Evolutionary conservation across 345 rosid species (phyloP).

Genomic region (Corchorus olitorius): DNA sequence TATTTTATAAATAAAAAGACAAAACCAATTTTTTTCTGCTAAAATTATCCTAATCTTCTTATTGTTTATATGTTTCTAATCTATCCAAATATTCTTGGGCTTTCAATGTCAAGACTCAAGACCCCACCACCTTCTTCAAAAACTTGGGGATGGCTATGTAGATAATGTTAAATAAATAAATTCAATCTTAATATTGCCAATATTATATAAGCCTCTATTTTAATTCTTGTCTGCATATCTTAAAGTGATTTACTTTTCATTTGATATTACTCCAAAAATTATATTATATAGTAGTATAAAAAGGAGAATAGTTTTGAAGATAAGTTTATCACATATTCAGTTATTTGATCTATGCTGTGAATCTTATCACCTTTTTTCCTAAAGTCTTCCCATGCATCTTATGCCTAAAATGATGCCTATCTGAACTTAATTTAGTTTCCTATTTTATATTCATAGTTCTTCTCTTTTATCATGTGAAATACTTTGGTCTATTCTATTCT

Average conservation of each 20-base stretch:
- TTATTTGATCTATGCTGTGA: background rate
- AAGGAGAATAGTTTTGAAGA: background rate
- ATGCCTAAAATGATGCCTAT: background rate
- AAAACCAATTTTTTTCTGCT: background rate
- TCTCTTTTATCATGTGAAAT: background rate
- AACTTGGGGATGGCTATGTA: background rate
- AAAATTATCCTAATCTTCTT: background rate
- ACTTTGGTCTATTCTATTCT: background rate
- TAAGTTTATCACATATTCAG: background rate
- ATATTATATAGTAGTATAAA: background rate
- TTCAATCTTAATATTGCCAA: background rate
- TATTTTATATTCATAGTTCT: background rate
- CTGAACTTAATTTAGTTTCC: background rate
- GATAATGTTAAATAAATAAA: background rate
- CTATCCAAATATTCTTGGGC: background rate
- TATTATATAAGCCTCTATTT: background rate
- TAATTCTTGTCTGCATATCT: slow-evolving; percentile 4
- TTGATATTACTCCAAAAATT: background rate
- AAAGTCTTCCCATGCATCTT: background rate
- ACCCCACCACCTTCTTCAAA: background rate
- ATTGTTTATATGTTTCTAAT: background rate
- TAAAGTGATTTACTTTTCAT: background rate
- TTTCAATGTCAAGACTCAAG: slow-evolving; percentile 12
- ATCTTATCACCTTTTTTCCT: background rate
- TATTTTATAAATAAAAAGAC: background rate